Conservation (phyloP, 2,329 filamentous ascomycete genomes). For the Aspergillus fumigatiaffinis region DNA sequence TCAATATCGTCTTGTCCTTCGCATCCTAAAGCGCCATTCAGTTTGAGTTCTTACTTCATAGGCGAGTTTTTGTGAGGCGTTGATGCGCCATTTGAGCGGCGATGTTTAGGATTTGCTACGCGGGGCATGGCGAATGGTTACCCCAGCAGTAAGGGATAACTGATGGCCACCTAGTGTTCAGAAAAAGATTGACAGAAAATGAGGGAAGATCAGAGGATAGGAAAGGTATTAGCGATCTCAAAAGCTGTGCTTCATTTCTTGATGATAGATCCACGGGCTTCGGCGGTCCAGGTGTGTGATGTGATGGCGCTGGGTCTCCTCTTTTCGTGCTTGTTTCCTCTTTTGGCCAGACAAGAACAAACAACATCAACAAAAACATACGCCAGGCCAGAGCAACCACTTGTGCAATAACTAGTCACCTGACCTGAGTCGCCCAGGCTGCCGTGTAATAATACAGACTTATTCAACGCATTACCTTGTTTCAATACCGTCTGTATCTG, state of each 20-base stretch:
- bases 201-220: background rate
- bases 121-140: constrained; percentile 50
- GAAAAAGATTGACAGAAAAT: background rate
- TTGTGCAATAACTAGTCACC: constrained; percentile 14
- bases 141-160: constrained; percentile 23
- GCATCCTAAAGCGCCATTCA: background rate
- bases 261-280: background rate
- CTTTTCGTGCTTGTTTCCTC: background rate
- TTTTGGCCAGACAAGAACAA: constrained; percentile 2
- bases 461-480: background rate
- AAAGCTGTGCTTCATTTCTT: background rate
- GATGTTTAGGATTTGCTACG: constrained; percentile 48
- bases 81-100: constrained; percentile 44
- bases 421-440: background rate
- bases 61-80: constrained; percentile 52
- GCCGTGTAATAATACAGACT: background rate
- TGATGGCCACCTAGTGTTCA: constrained; percentile 4
- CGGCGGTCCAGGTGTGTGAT: background rate
- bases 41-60: constrained; percentile 40
- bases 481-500: background rate
- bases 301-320: background rate
- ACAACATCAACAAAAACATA: constrained; percentile 39
- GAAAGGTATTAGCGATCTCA: background rate
- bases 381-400: constrained; percentile 23
- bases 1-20: constrained; percentile 8